Base-by-base conservation (phyloP, 306 rosid genomes). In the Vigna hirtella region DNA sequence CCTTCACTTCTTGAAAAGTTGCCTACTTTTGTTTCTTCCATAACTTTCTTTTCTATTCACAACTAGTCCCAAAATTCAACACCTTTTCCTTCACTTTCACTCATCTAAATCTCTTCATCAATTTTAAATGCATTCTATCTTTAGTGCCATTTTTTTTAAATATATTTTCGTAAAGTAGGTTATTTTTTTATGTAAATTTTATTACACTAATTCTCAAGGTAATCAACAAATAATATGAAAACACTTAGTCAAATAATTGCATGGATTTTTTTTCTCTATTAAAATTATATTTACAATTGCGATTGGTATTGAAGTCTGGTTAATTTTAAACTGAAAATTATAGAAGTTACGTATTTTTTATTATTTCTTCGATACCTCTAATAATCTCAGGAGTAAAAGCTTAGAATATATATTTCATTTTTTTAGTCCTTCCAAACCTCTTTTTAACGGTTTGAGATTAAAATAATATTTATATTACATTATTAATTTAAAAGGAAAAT, bases 11-110 rank as follows among this genome's bases (percentile, higher is more conserved):
- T 86, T 84, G 70, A 79, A 80, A 81, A 70, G 69, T 75, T 40
- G 51, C 52, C 64, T 86, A 68, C 88, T 79, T 87, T 18, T 9
- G 38, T 75, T 72, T 86, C 72, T 79, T 79, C 76, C 80, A 53
- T 70, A 40, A 30, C 71, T 76, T 59, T 64, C 30, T 71, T 74
- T 81, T 74, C 86, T 34, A 4, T 34, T 0, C 79, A 30, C 34
- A 30, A 28, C 32, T 59, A 10, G 9, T 61, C 7, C 30, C 57
- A 82, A 81, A 83, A 84, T 57, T 82, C 84, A 83, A 85, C 82
- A 11, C 15, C 73, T 30, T 58, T 83, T 69, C 49, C 79, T 87
- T 89, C 89, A 91, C 89, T 80, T 82, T 63, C 69, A 13, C 55
- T 36, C 70, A 47, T 84, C 78, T 78, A 14, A 17, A 0, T 13